Percentiles rank a stretch among this genome's conserved stretches.
These are phyloP conservation scores for Vitis rupestris DNA, from an alignment of 164 flowering plant genomes.

Conservation along the genomic window DNA sequence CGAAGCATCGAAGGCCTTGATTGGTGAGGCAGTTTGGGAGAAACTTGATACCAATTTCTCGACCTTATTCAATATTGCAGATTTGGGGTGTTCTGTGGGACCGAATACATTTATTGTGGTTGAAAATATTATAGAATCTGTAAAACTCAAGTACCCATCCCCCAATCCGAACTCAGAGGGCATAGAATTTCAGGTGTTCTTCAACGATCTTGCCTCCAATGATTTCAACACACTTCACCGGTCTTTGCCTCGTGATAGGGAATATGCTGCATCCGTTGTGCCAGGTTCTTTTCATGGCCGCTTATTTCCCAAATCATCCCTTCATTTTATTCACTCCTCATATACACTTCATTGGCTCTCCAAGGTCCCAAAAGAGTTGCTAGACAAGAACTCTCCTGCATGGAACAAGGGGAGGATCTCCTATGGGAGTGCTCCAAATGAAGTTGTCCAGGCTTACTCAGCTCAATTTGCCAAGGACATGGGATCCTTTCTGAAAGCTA, in stretches of 20 bases:
- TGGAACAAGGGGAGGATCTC: slow-evolving; percentile 5
- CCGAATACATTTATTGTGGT: slow-evolving; percentile 30
- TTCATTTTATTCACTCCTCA: slow-evolving; percentile 13
- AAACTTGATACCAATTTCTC: slow-evolving; percentile 16
- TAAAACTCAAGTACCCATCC: slow-evolving; percentile 6
- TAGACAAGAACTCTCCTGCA: background rate
- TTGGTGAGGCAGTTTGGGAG: slow-evolving; percentile 7
- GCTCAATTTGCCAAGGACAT: slow-evolving; percentile 11
- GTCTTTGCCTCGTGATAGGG: background rate
- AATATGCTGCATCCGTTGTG: background rate
- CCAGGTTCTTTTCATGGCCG: slow-evolving; percentile 12
- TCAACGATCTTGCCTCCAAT: slow-evolving; percentile 8
- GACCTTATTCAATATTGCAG: slow-evolving; percentile 18
- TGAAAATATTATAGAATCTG: slow-evolving; percentile 20
- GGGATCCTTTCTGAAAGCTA: slow-evolving; percentile 8
- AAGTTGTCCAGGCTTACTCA: slow-evolving; percentile 1
- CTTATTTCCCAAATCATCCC: slow-evolving; percentile 8
- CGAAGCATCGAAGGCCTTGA: slow-evolving; percentile 6
- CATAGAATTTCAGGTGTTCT: slow-evolving; percentile 9
- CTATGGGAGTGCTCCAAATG: background rate
- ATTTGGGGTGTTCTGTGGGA: slow-evolving; percentile 13
- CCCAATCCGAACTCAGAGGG: background rate
- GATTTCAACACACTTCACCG: slow-evolving; percentile 13
- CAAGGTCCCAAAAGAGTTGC: slow-evolving; percentile 1
- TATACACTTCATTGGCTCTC: slow-evolving; percentile 13